Conservation (phyloP, 306 rosid species). For the Quercus dentata region DNA sequence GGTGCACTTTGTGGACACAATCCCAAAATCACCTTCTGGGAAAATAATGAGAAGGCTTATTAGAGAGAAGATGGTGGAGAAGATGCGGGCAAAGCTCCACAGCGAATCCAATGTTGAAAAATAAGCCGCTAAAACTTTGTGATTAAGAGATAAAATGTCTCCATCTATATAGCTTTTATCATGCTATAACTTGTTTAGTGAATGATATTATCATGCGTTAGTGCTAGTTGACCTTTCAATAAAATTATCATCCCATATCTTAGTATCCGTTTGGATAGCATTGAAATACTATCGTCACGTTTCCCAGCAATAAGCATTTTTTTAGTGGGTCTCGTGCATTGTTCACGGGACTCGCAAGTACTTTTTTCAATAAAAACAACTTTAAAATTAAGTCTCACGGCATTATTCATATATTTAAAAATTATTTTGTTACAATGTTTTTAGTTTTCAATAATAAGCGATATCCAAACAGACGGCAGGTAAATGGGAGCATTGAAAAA, state of each 20-base stretch:
- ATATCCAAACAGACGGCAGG: too few relatives aligned
- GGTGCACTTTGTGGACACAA: slow-evolving; percentile 69
- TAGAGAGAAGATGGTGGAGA: slow-evolving; percentile 51
- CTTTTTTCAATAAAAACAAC: too few relatives aligned
- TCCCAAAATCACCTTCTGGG: slow-evolving; percentile 92
- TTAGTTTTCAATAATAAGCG: too few relatives aligned
- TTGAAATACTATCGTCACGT: too few relatives aligned
- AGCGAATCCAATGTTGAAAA: not conserved
- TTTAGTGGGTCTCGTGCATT: too few relatives aligned
- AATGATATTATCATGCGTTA: not conserved
- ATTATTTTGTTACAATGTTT: too few relatives aligned
- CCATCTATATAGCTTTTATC: not conserved
- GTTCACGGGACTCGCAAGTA: too few relatives aligned
- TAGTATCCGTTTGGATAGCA: too few relatives aligned
- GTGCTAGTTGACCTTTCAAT: not conserved
- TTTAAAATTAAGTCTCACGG: too few relatives aligned
- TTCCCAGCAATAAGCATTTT: too few relatives aligned
- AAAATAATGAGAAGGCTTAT: slow-evolving; percentile 86
- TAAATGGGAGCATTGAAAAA: too few relatives aligned
- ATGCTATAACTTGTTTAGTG: not conserved
- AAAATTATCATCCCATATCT: not conserved
- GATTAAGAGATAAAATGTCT: not conserved
- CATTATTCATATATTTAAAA: too few relatives aligned
- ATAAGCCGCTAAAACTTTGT: not conserved
- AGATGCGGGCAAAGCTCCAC: slow-evolving; percentile 32